Conservation (phyloP, 2,329 filamentous ascomycete species). For the Fusarium sp. region DNA sequence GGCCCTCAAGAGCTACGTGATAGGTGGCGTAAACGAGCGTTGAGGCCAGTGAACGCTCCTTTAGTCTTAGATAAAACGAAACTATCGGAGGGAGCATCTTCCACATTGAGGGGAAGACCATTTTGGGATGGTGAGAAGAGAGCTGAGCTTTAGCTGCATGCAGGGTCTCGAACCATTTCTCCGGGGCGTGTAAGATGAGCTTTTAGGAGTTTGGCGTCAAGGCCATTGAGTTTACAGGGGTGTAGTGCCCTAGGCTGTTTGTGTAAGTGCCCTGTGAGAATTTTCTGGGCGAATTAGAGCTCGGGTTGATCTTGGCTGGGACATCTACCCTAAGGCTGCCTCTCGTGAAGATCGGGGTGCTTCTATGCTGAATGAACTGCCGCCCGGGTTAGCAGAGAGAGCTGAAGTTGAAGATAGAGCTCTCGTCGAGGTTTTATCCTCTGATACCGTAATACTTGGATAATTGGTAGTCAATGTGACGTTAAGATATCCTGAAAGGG, state of each 20-base stretch:
- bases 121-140: not conserved
- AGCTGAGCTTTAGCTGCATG: slow-evolving; percentile 6
- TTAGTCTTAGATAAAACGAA: not conserved
- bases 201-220: not conserved
- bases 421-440: not conserved
- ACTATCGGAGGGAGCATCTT: not conserved
- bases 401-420: accelerated
- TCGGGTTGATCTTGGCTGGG: not conserved
- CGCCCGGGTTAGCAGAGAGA: not conserved
- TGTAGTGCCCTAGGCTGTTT: not conserved
- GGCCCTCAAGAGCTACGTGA: not conserved
- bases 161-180: slow-evolving; percentile 3
- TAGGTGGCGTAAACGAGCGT: not conserved
- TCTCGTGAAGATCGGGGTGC: not conserved
- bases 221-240: not conserved
- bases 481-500: too few species aligned
- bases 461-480: not conserved
- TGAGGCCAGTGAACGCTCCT: not conserved
- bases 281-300: not conserved
- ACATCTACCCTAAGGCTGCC: not conserved
- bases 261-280: slow-evolving; percentile 5
- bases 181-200: not conserved
- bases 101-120: not conserved
- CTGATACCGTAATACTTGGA: accelerated
- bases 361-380: not conserved